phyloP scores from a whole-genome alignment of 2,329 filamentous ascomycete genomes.

The Microdochium paspali region DNA sequence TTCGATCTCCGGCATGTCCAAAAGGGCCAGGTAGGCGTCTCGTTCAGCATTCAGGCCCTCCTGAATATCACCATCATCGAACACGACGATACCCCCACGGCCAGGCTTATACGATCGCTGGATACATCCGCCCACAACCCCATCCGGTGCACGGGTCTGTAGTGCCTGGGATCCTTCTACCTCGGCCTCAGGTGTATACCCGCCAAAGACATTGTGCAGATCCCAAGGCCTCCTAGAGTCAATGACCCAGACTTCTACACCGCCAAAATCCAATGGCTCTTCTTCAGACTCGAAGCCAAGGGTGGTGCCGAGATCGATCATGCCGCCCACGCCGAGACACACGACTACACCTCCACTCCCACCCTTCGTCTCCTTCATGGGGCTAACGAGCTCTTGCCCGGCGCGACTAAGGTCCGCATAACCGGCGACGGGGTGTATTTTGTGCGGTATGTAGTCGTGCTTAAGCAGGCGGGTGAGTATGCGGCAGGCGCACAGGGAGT shows the following conservation, averaged over 20 bases:
- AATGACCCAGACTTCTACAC: constrained; percentile 92
- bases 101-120: constrained; percentile 64
- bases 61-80: constrained; percentile 92
- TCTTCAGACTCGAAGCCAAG: constrained; percentile 64
- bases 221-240: constrained; percentile 94
- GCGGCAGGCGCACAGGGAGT: constrained; percentile 89
- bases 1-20: constrained; percentile 84
- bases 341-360: constrained; percentile 84
- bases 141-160: constrained; percentile 44
- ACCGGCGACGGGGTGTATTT: constrained; percentile 88
- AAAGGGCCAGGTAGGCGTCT: constrained; percentile 74
- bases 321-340: constrained; percentile 84
- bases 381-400: constrained; percentile 68
- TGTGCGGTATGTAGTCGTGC: constrained; percentile 95
- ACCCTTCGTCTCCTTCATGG: constrained; percentile 78
- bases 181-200: constrained; percentile 46
- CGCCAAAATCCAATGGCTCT: constrained; percentile 60
- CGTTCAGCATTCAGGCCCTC: constrained; percentile 66
- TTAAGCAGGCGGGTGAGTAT: constrained; percentile 91
- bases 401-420: constrained; percentile 81
- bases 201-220: constrained; percentile 83
- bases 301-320: constrained; percentile 76
- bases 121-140: constrained; percentile 67
- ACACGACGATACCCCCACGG: constrained; percentile 82
- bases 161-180: constrained; percentile 35